A percentile compares a stretch with the other conserved stretches of the same genome.
phyloP scores from a whole-genome alignment of 2,329 filamentous ascomycete species.

The Rhinocladiella mackenziei region DNA sequence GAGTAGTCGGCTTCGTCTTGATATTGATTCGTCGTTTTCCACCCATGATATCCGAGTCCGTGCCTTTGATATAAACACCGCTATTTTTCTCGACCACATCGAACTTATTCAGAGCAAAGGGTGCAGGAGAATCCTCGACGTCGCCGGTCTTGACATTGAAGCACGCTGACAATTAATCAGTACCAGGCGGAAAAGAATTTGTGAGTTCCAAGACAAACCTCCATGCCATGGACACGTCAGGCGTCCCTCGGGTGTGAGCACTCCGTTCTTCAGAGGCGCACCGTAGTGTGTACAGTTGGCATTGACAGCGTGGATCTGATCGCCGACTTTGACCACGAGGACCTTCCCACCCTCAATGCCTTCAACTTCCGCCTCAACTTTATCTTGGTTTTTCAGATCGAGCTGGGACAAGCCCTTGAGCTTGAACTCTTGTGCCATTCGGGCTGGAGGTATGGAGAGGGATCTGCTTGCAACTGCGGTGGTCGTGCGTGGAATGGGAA shows the following conservation, averaged over 20 bases:
- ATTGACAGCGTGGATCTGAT: conserved; percentile 73
- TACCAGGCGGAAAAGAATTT: not conserved
- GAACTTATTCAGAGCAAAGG: conserved; percentile 81
- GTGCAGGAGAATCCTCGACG: conserved; percentile 88
- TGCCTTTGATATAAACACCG: conserved; percentile 76
- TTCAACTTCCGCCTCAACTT: conserved; percentile 85
- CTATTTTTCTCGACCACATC: conserved; percentile 76
- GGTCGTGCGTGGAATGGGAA: not conserved
- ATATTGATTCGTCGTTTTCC: conserved; percentile 70
- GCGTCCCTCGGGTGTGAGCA: conserved; percentile 74
- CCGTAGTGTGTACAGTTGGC: conserved; percentile 88
- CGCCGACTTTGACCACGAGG: conserved; percentile 73
- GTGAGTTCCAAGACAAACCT: conserved; percentile 52
- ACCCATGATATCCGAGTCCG: conserved; percentile 71
- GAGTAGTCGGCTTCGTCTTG: conserved; percentile 59
- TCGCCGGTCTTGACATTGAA: conserved; percentile 87
- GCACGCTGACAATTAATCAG: conserved; percentile 60
- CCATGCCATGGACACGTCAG: conserved; percentile 96
- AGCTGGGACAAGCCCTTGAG: conserved; percentile 54
- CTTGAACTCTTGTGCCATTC: conserved; percentile 29
- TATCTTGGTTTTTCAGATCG: conserved; percentile 72
- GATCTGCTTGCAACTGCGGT: not conserved
- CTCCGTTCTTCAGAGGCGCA: conserved; percentile 79
- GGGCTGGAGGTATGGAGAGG: conserved; percentile 9
- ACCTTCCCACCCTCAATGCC: conserved; percentile 84